These are phyloP conservation scores for Trichomonascaceae sp. DNA, from an alignment of 1,139 yeast genomes.

Conservation along the genomic window DNA sequence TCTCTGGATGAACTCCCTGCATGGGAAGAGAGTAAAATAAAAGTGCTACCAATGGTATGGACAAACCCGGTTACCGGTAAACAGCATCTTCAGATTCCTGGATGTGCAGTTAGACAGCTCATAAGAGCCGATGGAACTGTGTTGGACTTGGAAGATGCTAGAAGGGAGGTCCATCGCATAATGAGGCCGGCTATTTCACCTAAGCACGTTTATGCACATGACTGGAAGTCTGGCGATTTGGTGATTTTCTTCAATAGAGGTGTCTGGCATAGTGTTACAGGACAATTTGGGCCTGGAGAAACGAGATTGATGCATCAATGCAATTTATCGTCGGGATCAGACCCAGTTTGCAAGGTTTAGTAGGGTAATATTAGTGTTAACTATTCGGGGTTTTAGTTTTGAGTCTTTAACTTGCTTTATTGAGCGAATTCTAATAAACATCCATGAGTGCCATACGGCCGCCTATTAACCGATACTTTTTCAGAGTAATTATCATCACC, in stretches of 20 bases:
- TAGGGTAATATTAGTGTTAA: not conserved
- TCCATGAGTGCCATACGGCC: too few relatives aligned
- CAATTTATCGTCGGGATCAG: constrained; percentile 75
- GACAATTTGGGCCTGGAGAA: constrained; percentile 73
- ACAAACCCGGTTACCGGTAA: constrained; percentile 82
- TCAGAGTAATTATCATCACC: too few relatives aligned
- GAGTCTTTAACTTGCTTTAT: too few relatives aligned
- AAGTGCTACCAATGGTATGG: constrained; percentile 81
- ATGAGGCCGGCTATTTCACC: constrained; percentile 88
- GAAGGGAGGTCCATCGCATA: constrained; percentile 59
- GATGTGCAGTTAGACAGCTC: constrained; percentile 70
- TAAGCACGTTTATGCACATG: constrained; percentile 65
- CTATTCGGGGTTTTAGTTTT: not conserved
- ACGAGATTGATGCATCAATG: constrained; percentile 88
- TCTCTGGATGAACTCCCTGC: constrained; percentile 62
- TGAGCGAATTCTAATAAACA: too few relatives aligned
- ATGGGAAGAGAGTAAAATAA: constrained; percentile 74
- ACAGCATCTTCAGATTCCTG: constrained; percentile 80
- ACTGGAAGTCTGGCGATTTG: constrained; percentile 77
- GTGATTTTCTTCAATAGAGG: constrained; percentile 83
- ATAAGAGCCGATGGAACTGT: constrained; percentile 52
- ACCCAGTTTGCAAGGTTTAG: constrained; percentile 39
- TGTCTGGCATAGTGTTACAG: constrained; percentile 86
- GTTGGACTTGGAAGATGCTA: constrained; percentile 61
- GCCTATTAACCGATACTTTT: too few relatives aligned